phyloP scores from a whole-genome alignment of 495 filamentous ascomycete species.

The Penicillium canariense region DNA sequence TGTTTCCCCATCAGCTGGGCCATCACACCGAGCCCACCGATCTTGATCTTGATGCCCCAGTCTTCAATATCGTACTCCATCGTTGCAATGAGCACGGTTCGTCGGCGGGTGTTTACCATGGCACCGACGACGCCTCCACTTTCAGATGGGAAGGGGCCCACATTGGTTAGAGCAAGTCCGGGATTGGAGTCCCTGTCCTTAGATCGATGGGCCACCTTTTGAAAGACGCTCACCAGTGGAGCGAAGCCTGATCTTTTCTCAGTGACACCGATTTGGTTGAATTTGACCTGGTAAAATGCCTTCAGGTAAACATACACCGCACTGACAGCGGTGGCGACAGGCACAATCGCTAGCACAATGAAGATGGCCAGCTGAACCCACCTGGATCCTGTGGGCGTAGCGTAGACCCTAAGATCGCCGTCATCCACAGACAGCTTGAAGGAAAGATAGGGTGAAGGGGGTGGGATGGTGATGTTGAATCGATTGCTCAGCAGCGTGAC shows the following conservation, averaged over 20 bases:
- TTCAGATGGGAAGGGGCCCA: slow-evolving; percentile 8
- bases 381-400: slow-evolving; percentile 41
- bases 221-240: slow-evolving; percentile 7
- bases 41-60: slow-evolving; percentile 68
- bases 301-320: slow-evolving; percentile 45
- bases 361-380: slow-evolving; percentile 43
- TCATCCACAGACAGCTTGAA: slow-evolving; percentile 47
- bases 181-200: background rate
- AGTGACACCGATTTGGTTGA: slow-evolving; percentile 40
- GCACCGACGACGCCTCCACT: slow-evolving; percentile 5
- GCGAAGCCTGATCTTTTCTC: slow-evolving; percentile 12
- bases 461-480: slow-evolving; percentile 46
- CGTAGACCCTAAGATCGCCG: slow-evolving; percentile 38
- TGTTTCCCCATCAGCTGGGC: slow-evolving; percentile 66
- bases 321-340: slow-evolving; percentile 36
- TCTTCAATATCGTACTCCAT: slow-evolving; percentile 73
- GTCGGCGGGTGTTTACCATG: slow-evolving; percentile 29
- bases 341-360: slow-evolving; percentile 44
- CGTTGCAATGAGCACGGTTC: slow-evolving; percentile 62
- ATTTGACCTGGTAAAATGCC: slow-evolving; percentile 52
- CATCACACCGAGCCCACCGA: slow-evolving; percentile 66
- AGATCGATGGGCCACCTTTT: background rate
- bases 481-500: slow-evolving; percentile 35
- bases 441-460: slow-evolving; percentile 42
- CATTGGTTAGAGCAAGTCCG: slow-evolving; percentile 29